Base-by-base conservation (phyloP, 257 asterid genomes). In the Solanum clarkiae region DNA sequence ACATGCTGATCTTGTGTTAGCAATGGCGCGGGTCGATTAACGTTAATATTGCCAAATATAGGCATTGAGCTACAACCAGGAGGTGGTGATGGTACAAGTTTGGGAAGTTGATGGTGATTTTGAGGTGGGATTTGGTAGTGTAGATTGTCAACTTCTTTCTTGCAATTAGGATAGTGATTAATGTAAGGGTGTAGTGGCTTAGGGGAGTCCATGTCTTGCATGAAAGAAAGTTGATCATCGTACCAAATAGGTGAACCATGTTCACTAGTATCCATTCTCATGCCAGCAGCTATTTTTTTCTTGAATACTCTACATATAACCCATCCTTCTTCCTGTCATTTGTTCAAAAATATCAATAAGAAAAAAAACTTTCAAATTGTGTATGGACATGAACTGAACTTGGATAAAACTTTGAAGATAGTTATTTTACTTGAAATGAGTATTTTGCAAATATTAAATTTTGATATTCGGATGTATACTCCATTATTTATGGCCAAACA, bases 261-360 rank as follows among this genome's bases (percentile, higher is more conserved):
- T 9, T 93, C 98, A 59, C 92, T 92, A 49, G 62, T 75, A 17
- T 90, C 84, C 83, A 85, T 92, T 32, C 94, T 93, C 60, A 91
- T 83, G 29, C 80, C 54, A 4, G 92, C 86, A 24, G 93, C 92
- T 59, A 92, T 86, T 81, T 90, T 88, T 87, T 94, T 94, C 98
- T 91, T 95, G 96, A 95, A 95, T 20, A 93, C 99, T 85, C 94
- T 87, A 82, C 98, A 95, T 2, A 95, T 98, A 10, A 93, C 99
- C 99, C 99, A 95, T n/a, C 99, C 99, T 92, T 95, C 99, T 91
- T 95, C 99, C 98, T 94, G 95, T 15, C 42, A 29, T 86, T 18
- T 16, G 44, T 49, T 0, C 22, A 49, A 29, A 29, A 29, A 29
- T 29, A 29, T 29, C 32, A 29, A 29, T 29, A 29, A 26, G 29